A percentile compares a stretch with the other conserved stretches of the same genome.
Evolutionary conservation across 2,329 filamentous ascomycete species (phyloP).

Genomic region (Verticillium dahliae): DNA sequence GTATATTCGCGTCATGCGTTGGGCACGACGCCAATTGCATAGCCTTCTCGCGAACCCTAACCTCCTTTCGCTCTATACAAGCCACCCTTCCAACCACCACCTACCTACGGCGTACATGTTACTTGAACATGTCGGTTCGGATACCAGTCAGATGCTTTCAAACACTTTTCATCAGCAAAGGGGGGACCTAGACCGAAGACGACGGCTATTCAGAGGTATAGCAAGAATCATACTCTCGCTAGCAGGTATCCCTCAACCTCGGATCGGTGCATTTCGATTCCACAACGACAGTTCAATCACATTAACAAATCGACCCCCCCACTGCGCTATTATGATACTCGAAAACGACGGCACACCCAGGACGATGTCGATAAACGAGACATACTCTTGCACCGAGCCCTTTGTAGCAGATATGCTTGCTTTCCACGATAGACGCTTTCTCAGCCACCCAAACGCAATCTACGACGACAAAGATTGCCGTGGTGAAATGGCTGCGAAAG

Average conservation of each 20-base stretch:
- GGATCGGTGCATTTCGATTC: constrained; percentile 7
- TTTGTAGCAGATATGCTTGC: neutral
- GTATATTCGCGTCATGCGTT: neutral
- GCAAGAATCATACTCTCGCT: constrained; percentile 3
- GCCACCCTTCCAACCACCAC: neutral
- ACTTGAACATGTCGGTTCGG: neutral
- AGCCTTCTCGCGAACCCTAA: neutral
- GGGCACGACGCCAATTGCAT: neutral
- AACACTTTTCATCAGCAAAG: neutral
- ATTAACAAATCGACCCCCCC: constrained; percentile 10
- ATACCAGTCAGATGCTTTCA: neutral
- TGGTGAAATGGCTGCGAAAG: constrained; percentile 21
- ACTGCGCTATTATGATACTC: constrained; percentile 18
- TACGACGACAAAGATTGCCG: constrained; percentile 18
- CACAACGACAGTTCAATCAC: constrained; percentile 22
- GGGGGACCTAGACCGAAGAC: neutral
- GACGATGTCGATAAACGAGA: neutral
- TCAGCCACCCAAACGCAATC: constrained; percentile 24
- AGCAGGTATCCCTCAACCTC: constrained; percentile 1
- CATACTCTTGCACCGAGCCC: neutral
- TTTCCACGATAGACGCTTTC: neutral
- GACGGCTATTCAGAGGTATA: constrained; percentile 13
- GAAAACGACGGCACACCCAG: constrained; percentile 3
- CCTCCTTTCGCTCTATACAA: neutral
- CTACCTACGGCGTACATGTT: neutral